Conservation (phyloP, 2,329 filamentous ascomycete genomes). For the Calonectria henricotiae region DNA sequence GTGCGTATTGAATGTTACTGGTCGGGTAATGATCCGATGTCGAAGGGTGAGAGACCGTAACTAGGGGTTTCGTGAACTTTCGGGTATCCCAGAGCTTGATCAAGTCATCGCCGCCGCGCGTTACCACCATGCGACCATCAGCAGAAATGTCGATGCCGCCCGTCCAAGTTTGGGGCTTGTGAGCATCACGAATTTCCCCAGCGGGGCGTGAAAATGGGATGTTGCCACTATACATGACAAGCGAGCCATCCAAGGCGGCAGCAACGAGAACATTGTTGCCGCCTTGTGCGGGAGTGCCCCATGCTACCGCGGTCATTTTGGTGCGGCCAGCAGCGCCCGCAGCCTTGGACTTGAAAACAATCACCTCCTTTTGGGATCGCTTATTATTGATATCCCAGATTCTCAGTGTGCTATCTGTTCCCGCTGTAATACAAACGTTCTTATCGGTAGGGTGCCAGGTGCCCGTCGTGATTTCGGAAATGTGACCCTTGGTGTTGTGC, state of each 20-base stretch:
- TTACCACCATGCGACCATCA: slow-evolving; percentile 92
- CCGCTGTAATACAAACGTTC: slow-evolving; percentile 90
- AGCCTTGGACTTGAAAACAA: slow-evolving; percentile 96
- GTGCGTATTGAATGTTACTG: slow-evolving; percentile 91
- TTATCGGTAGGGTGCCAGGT: slow-evolving; percentile 92
- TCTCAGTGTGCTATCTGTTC: slow-evolving; percentile 93
- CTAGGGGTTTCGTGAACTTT: slow-evolving; percentile 93
- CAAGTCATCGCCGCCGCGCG: slow-evolving; percentile 89
- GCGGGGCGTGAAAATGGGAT: slow-evolving; percentile 88
- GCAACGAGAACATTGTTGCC: slow-evolving; percentile 84
- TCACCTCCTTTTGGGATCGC: slow-evolving; percentile 90
- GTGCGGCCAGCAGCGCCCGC: slow-evolving; percentile 90
- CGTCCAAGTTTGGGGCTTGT: slow-evolving; percentile 89
- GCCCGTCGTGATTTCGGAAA: slow-evolving; percentile 90
- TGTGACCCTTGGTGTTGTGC: slow-evolving; percentile 97
- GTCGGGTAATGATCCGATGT: slow-evolving; percentile 89
- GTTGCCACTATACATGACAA: slow-evolving; percentile 93
- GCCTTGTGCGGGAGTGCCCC: slow-evolving; percentile 85
- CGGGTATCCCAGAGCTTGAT: slow-evolving; percentile 98
- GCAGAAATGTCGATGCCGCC: slow-evolving; percentile 91
- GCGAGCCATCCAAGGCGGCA: slow-evolving; percentile 88
- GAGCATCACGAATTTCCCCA: slow-evolving; percentile 88
- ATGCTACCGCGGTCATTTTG: slow-evolving; percentile 93
- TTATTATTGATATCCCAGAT: slow-evolving; percentile 98
- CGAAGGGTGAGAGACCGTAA: slow-evolving; percentile 83